A percentile compares a stretch with the other conserved stretches of the same genome.
Conservation (phyloP, 129 eudicot species). For the Tanacetum coccineum region DNA sequence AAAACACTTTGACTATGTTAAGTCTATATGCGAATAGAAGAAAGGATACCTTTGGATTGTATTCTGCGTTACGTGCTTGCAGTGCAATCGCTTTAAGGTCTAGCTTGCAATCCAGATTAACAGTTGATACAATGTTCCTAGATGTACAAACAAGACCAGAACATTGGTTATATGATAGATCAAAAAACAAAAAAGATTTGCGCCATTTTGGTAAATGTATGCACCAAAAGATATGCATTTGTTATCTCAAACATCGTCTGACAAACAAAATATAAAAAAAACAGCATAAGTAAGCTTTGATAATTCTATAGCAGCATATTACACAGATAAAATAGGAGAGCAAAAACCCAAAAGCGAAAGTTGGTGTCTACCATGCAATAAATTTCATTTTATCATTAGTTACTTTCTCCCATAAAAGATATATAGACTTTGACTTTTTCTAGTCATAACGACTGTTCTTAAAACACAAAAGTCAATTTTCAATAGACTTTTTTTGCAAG, state of each 20-base stretch:
- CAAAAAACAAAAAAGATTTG: background rate
- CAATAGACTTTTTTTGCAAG: no score
- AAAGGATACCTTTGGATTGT: conserved; percentile 35
- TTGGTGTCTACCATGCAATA: background rate
- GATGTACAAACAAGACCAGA: conserved; percentile 16
- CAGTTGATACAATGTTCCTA: conserved; percentile 51
- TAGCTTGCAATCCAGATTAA: conserved; percentile 49
- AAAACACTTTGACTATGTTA: conserved; percentile 1
- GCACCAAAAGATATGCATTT: background rate
- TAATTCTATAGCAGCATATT: background rate
- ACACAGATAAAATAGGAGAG: background rate
- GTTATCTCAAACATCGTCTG: background rate
- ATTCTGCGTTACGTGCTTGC: conserved; percentile 53
- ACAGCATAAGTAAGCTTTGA: no score
- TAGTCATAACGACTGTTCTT: background rate
- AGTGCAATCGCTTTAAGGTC: conserved; percentile 50
- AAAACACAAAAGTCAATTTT: background rate
- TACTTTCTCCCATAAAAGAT: background rate
- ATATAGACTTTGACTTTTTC: background rate
- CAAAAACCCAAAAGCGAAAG: background rate
- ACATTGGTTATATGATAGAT: conserved; percentile 20
- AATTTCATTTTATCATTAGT: background rate
- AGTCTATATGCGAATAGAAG: background rate
- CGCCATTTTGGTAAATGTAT: conserved; percentile 4
- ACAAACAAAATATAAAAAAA: background rate